phyloP scores from a whole-genome alignment of 2,329 filamentous ascomycete genomes.

The Helminthosporium solani region DNA sequence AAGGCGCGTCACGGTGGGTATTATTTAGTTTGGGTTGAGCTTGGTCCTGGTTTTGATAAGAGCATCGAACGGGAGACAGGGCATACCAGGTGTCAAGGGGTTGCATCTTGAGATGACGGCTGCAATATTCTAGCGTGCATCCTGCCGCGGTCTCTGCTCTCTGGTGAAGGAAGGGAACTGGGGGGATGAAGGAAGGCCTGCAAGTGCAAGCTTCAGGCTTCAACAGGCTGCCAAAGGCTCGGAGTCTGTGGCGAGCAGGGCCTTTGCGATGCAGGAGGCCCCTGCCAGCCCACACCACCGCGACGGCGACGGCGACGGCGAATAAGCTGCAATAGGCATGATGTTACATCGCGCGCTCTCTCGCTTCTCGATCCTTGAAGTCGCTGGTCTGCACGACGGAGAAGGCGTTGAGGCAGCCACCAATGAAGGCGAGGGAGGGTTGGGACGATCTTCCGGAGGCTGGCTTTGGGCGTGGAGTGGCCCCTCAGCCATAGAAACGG shows the following conservation, averaged over 20 bases:
- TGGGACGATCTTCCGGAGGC: slow-evolving; percentile 36
- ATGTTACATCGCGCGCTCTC: slow-evolving; percentile 39
- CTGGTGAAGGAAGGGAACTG: no score
- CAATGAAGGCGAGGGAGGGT: slow-evolving; percentile 22
- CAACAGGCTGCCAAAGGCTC: slow-evolving; percentile 26
- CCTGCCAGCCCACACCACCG: slow-evolving; percentile 37
- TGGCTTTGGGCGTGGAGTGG: slow-evolving; percentile 37
- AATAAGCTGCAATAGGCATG: slow-evolving; percentile 31
- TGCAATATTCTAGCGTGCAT: slow-evolving; percentile 5
- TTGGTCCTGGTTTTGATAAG: slow-evolving; percentile 42
- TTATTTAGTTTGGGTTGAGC: slow-evolving; percentile 40
- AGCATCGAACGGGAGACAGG: slow-evolving; percentile 39
- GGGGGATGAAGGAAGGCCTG: background rate
- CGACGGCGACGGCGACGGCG: slow-evolving; percentile 28
- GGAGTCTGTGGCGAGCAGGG: slow-evolving; percentile 33
- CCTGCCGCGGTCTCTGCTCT: slow-evolving; percentile 4
- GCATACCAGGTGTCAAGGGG: slow-evolving; percentile 34
- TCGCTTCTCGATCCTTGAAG: slow-evolving; percentile 15
- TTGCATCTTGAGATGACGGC: slow-evolving; percentile 2
- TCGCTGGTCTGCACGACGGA: slow-evolving; percentile 33
- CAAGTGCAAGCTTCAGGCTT: slow-evolving; percentile 3
- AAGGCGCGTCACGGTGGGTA: slow-evolving; percentile 42
- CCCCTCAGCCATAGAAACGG: slow-evolving; percentile 31
- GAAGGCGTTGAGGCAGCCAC: slow-evolving; percentile 32
- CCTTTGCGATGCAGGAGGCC: slow-evolving; percentile 16